Evolutionary conservation across 345 rosid species (phyloP).

Genomic region (Aegle marmelos): DNA sequence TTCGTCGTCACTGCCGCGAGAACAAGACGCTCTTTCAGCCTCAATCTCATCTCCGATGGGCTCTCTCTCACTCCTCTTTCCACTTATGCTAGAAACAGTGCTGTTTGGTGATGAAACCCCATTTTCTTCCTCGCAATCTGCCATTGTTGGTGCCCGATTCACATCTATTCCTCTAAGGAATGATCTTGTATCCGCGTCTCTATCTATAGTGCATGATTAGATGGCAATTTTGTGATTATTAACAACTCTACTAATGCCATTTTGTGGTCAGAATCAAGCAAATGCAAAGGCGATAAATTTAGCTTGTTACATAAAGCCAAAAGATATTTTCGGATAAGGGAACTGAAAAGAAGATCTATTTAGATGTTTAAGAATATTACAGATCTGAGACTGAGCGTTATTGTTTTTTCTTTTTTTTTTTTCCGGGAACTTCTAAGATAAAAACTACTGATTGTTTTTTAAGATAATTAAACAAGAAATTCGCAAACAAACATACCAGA

Average conservation of each 20-base stretch:
- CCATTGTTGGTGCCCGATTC: constrained; percentile 45
- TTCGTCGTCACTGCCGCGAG: constrained; percentile 68
- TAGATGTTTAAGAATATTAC: neutral
- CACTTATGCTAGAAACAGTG: constrained; percentile 73
- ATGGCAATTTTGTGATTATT: neutral
- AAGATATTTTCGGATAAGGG: neutral
- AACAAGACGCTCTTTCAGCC: constrained; percentile 68
- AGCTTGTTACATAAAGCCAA: neutral
- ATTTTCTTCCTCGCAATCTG: constrained; percentile 52
- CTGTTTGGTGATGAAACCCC: constrained; percentile 82
- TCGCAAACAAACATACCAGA: constrained; percentile 34
- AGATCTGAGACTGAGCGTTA: neutral
- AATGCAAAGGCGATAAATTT: neutral
- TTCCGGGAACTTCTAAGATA: neutral
- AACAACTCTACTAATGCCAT: neutral
- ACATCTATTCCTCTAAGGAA: constrained; percentile 57
- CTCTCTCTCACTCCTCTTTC: constrained; percentile 72
- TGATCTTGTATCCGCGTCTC: constrained; percentile 42
- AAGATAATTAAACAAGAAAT: neutral
- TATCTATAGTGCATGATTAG: constrained; percentile 30
- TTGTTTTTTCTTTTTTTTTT: neutral
- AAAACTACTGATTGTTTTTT: neutral
- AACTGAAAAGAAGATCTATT: neutral
- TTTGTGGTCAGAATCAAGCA: too few species aligned
- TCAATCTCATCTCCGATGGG: constrained; percentile 51